Conservation (phyloP, 1,284 basidiomycete species). For the Bjerkandera adusta region DNA sequence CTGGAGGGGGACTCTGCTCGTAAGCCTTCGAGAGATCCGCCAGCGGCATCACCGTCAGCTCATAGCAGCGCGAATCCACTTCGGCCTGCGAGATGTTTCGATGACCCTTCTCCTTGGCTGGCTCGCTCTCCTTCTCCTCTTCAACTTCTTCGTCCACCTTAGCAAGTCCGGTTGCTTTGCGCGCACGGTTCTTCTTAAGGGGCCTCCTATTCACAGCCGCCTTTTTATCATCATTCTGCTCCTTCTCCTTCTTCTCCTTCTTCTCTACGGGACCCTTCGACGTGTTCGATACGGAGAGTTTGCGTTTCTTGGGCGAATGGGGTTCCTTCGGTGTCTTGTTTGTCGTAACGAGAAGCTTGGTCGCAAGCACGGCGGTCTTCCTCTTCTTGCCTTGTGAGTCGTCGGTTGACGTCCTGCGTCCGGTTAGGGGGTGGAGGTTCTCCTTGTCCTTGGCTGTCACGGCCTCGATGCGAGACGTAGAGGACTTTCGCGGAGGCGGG, state of each 20-base stretch:
- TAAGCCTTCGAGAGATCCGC: slow-evolving; percentile 62
- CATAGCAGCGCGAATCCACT: slow-evolving; percentile 58
- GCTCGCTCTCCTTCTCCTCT: slow-evolving; percentile 33
- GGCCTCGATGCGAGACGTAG: slow-evolving; percentile 30
- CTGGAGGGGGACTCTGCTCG: slow-evolving; percentile 27
- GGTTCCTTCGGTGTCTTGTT: slow-evolving; percentile 43
- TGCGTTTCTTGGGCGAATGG: slow-evolving; percentile 57
- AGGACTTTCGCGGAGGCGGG: slow-evolving; percentile 11
- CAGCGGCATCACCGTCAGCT: slow-evolving; percentile 60
- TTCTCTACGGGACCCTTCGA: slow-evolving; percentile 14
- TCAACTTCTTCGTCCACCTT: slow-evolving; percentile 49
- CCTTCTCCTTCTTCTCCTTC: slow-evolving; percentile 21
- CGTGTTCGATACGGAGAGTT: slow-evolving; percentile 30
- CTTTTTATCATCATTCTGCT: no score
- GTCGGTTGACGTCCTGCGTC: slow-evolving; percentile 44
- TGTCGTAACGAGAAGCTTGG: slow-evolving; percentile 44
- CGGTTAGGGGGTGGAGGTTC: slow-evolving; percentile 72
- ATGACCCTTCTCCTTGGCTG: slow-evolving; percentile 31
- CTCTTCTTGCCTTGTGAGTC: slow-evolving; percentile 53
- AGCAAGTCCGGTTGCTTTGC: slow-evolving; percentile 33
- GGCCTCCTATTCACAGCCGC: background rate
- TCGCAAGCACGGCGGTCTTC: slow-evolving; percentile 55
- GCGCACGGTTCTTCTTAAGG: slow-evolving; percentile 19
- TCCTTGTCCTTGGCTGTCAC: slow-evolving; percentile 61
- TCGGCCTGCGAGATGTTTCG: slow-evolving; percentile 26